A percentile compares a stretch with the other conserved stretches of the same genome.
phyloP scores from a whole-genome alignment of 306 rosid species.

The Vigna mungo region DNA sequence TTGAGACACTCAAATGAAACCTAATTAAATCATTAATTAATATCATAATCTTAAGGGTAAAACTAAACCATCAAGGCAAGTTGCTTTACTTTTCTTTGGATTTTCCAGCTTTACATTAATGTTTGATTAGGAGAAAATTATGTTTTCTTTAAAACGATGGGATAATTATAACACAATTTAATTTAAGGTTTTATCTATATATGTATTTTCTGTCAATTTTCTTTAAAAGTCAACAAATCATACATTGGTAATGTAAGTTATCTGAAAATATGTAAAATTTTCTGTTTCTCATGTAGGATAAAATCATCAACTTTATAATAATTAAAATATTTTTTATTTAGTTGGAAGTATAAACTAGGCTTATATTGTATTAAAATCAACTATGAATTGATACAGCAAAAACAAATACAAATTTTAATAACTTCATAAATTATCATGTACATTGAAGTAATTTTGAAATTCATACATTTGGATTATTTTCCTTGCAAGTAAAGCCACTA shows the following conservation, averaged over 20 bases:
- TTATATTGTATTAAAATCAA: not conserved
- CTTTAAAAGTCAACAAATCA: no score
- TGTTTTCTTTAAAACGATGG: not conserved
- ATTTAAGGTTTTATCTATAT: not conserved
- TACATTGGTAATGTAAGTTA: no score
- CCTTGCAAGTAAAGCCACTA: not conserved
- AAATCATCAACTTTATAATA: no score
- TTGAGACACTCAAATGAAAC: no score
- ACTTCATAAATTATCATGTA: not conserved
- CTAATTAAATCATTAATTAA: not conserved
- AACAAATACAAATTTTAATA: not conserved
- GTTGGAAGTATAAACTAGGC: no score
- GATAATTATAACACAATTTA: not conserved
- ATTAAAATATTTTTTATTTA: no score
- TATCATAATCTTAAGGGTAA: not conserved
- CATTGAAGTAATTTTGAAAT: not conserved
- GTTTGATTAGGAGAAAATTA: not conserved
- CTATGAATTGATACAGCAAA: not conserved
- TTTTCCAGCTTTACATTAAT: not conserved
- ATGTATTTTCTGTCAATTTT: no score
- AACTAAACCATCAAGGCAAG: not conserved
- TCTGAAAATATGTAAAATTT: no score
- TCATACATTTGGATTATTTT: not conserved
- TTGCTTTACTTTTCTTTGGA: not conserved
- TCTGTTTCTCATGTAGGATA: no score